A percentile compares a stretch with the other conserved stretches of the same genome.
These are phyloP conservation scores for Brettanomyces nanus DNA, from an alignment of 805 yeast species.

Conservation along the genomic window DNA sequence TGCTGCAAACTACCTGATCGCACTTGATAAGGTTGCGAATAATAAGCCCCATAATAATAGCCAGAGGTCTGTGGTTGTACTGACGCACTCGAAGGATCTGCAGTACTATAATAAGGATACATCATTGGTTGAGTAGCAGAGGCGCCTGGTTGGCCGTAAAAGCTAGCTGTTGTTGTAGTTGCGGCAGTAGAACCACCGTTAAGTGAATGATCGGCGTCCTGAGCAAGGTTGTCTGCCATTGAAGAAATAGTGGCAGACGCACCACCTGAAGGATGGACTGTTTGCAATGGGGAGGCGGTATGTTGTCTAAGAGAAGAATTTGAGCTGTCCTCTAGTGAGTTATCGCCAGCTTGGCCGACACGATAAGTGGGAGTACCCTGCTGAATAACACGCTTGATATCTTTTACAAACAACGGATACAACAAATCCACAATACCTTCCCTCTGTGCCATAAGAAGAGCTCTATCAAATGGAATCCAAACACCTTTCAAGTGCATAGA, in stretches of 20 bases:
- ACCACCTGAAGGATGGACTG: no score
- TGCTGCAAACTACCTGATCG: neutral
- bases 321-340: no score
- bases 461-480: conserved; percentile 70
- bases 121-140: neutral
- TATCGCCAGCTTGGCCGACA: conserved; percentile 15
- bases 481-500: conserved; percentile 70
- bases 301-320: no score
- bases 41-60: conserved; percentile 1
- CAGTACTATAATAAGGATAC: neutral
- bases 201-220: neutral
- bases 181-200: neutral
- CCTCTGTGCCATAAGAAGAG: conserved; percentile 59
- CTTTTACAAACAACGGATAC: conserved; percentile 57
- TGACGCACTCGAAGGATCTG: neutral
- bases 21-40: conserved; percentile 1
- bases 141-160: neutral
- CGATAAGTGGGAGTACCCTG: conserved; percentile 28
- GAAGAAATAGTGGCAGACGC: no score
- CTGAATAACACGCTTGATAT: conserved; percentile 41
- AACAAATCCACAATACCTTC: conserved; percentile 54
- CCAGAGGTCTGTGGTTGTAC: conserved; percentile 1
- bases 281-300: no score
- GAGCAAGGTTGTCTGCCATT: no score
- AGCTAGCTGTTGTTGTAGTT: neutral